Conservation (phyloP, 768 basidiomycete species). For the Pluteus cervinus region DNA sequence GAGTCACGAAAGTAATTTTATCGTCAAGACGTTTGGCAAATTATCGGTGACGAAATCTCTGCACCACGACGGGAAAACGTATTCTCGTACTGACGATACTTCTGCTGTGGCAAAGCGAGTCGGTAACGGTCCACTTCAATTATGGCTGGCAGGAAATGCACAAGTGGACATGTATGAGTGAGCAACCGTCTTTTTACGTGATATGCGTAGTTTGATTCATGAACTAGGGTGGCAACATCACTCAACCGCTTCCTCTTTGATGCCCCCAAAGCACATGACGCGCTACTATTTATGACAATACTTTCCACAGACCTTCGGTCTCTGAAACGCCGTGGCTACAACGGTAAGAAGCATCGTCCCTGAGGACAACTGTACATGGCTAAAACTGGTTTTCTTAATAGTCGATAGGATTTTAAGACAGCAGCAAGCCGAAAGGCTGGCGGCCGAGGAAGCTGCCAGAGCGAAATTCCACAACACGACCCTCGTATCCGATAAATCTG, state of each 20-base stretch:
- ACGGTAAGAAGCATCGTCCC: slow-evolving; percentile 41
- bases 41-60: slow-evolving; percentile 59
- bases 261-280: slow-evolving; percentile 77
- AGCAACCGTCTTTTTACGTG: slow-evolving; percentile 24
- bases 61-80: slow-evolving; percentile 39
- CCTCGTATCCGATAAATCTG: slow-evolving; percentile 10
- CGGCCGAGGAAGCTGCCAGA: slow-evolving; percentile 44
- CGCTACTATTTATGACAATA: slow-evolving; percentile 88
- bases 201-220: not conserved
- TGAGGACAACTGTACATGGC: slow-evolving; percentile 3
- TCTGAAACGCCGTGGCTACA: slow-evolving; percentile 79
- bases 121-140: slow-evolving; percentile 52
- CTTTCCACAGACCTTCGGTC: slow-evolving; percentile 85
- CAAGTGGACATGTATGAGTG: slow-evolving; percentile 91
- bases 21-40: slow-evolving; percentile 64
- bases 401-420: slow-evolving; percentile 90
- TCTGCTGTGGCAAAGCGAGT: slow-evolving; percentile 63
- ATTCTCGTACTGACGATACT: slow-evolving; percentile 55
- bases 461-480: slow-evolving; percentile 26
- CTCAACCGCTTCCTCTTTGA: slow-evolving; percentile 78
- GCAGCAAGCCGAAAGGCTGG: slow-evolving; percentile 62
- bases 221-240: slow-evolving; percentile 76
- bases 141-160: slow-evolving; percentile 73
- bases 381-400: slow-evolving; percentile 20
- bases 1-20: slow-evolving; percentile 54